Evolutionary conservation across 2,329 filamentous ascomycete species (phyloP).

Genomic region (Aspergillus quadrilineatus): DNA sequence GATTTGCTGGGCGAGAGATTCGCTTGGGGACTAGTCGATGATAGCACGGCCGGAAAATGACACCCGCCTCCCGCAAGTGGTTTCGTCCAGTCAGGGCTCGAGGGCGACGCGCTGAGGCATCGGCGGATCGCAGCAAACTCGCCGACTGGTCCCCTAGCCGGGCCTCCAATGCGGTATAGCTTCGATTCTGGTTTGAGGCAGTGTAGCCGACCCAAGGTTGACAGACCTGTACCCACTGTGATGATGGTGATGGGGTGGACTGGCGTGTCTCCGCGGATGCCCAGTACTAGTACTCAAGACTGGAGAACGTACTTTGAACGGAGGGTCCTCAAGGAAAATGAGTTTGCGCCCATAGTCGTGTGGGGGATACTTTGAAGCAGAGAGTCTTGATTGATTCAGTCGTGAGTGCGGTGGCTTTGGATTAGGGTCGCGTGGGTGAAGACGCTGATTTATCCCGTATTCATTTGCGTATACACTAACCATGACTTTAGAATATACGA

Average conservation of each 20-base stretch:
- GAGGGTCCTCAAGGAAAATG: background rate
- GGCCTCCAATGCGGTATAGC: background rate
- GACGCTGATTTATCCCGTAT: background rate
- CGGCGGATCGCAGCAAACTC: background rate
- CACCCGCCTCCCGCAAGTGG: too few species aligned
- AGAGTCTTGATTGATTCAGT: background rate
- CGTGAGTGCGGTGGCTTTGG: background rate
- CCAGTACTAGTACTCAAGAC: background rate
- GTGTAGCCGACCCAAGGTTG: too few species aligned
- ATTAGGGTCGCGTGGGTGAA: too few species aligned
- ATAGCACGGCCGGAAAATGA: background rate
- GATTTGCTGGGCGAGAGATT: background rate
- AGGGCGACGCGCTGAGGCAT: background rate
- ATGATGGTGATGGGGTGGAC: background rate
- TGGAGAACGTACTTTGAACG: background rate
- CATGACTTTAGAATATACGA: background rate
- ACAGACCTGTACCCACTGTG: background rate
- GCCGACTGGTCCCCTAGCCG: background rate
- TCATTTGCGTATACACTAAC: background rate
- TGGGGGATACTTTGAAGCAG: too few species aligned
- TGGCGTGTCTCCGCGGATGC: too few species aligned
- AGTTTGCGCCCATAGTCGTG: background rate
- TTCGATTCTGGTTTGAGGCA: background rate
- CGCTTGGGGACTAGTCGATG: background rate
- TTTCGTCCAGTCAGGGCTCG: background rate